Evolutionary conservation across 1,139 yeast species (phyloP).

Genomic region (Magnusiomyces sp.): DNA sequence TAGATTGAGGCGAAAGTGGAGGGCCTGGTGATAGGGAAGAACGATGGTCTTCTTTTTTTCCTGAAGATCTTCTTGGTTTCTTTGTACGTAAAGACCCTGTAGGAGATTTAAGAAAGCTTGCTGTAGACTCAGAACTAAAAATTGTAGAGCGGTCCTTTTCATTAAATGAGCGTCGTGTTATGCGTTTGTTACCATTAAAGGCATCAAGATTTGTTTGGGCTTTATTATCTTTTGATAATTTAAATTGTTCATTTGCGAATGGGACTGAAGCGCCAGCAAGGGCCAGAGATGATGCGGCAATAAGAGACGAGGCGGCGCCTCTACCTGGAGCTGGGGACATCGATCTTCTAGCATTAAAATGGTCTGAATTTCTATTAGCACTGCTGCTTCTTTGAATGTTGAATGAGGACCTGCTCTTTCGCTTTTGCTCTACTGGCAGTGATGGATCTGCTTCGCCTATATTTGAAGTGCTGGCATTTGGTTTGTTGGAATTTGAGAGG

Average conservation of each 20-base stretch:
- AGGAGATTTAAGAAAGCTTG: not conserved
- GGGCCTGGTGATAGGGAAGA: too few relatives aligned
- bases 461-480: too few relatives aligned
- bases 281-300: slow-evolving; percentile 2
- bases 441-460: too few relatives aligned
- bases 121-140: not conserved
- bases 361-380: too few relatives aligned
- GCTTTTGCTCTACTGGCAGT: too few relatives aligned
- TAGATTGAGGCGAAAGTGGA: not conserved
- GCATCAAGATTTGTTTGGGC: not conserved
- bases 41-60: too few relatives aligned
- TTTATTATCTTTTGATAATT: not conserved
- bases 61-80: too few relatives aligned
- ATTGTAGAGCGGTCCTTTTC: not conserved
- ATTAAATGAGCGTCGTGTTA: not conserved
- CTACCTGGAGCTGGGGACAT: too few relatives aligned
- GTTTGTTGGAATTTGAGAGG: too few relatives aligned
- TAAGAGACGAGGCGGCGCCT: not conserved
- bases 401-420: too few relatives aligned
- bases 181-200: not conserved
- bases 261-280: not conserved
- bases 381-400: too few relatives aligned
- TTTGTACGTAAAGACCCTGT: not conserved
- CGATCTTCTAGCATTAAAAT: too few relatives aligned
- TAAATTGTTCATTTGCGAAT: not conserved